phyloP scores from a whole-genome alignment of 2,329 filamentous ascomycete genomes.

The Boeremia exigua region DNA sequence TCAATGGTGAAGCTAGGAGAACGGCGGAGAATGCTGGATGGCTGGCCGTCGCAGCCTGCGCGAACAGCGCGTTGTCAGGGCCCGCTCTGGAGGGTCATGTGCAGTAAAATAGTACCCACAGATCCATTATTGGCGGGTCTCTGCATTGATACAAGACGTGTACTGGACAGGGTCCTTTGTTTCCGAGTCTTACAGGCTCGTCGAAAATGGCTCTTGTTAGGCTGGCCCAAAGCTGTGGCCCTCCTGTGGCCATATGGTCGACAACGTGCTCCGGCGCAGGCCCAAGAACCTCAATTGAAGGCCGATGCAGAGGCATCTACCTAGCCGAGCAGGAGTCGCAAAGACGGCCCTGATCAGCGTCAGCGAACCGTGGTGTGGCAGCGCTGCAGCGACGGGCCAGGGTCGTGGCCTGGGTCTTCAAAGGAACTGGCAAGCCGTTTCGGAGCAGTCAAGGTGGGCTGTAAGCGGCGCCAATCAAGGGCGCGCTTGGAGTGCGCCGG shows the following conservation, averaged over 20 bases:
- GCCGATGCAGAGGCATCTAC: neutral
- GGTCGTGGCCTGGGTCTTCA: constrained; percentile 7
- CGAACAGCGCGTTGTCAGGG: constrained; percentile 30
- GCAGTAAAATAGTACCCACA: constrained; percentile 22
- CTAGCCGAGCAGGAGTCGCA: neutral
- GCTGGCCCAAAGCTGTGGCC: constrained; percentile 1
- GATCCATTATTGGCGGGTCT: constrained; percentile 32
- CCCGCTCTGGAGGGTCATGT: constrained; percentile 40
- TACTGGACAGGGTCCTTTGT: constrained; percentile 12
- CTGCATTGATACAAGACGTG: constrained; percentile 31
- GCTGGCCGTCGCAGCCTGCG: constrained; percentile 16
- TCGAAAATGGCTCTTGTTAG: constrained; percentile 8
- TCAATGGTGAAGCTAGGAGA: constrained; percentile 21
- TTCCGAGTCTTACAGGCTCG: constrained; percentile 14
- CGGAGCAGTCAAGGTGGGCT: constrained; percentile 23
- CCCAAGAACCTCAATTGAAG: neutral
- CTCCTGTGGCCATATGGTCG: constrained; percentile 1
- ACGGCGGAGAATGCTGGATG: constrained; percentile 29
- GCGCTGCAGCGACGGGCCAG: constrained; percentile 14
- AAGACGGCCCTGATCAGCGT: constrained; percentile 16
- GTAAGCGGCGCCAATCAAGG: constrained; percentile 26
- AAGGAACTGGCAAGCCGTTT: constrained; percentile 19
- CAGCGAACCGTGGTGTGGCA: constrained; percentile 11
- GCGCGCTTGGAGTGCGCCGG: constrained; percentile 6
- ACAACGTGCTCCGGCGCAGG: neutral